Evolutionary conservation across 371 early-diverging fungal species (phyloP).

Genomic region (Cokeromyces recurvatus): DNA sequence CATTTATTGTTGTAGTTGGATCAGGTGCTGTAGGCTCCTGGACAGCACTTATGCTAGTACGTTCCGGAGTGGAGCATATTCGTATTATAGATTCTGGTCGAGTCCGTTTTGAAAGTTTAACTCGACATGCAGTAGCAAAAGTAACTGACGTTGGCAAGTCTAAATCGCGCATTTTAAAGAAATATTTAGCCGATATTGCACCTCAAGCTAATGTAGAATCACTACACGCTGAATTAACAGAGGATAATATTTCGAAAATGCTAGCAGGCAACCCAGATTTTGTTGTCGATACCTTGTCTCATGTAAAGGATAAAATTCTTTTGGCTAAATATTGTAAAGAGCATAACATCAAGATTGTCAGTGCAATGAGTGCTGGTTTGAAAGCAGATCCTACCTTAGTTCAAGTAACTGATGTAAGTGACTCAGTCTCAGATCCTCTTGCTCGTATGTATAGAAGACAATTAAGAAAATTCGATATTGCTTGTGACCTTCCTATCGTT

Average conservation of each 20-base stretch:
- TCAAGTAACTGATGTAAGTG: constrained; percentile 88
- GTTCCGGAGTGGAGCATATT: constrained; percentile 83
- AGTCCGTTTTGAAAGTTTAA: constrained; percentile 79
- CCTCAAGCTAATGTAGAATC: constrained; percentile 79
- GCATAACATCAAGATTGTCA: constrained; percentile 66
- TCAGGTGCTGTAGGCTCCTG: constrained; percentile 96
- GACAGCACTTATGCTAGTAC: constrained; percentile 86
- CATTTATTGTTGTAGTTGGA: constrained; percentile 90
- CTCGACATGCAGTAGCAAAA: constrained; percentile 86
- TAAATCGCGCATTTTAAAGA: constrained; percentile 72
- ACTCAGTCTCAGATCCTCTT: constrained; percentile 86
- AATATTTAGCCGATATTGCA: constrained; percentile 64
- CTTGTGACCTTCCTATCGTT: constrained; percentile 77
- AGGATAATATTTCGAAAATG: constrained; percentile 61
- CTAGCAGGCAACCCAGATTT: constrained; percentile 54
- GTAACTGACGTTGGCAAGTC: constrained; percentile 82
- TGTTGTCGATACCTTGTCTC: constrained; percentile 87
- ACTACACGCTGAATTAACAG: constrained; percentile 59
- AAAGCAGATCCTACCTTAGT: constrained; percentile 92
- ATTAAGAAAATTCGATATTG: constrained; percentile 68
- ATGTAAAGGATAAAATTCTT: constrained; percentile 84
- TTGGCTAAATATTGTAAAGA: constrained; percentile 81
- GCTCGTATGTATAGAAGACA: constrained; percentile 80
- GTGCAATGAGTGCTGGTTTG: constrained; percentile 91
- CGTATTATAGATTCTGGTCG: constrained; percentile 91